Base-by-base conservation (phyloP, 257 asterid species). In the Scutellaria barbata region DNA sequence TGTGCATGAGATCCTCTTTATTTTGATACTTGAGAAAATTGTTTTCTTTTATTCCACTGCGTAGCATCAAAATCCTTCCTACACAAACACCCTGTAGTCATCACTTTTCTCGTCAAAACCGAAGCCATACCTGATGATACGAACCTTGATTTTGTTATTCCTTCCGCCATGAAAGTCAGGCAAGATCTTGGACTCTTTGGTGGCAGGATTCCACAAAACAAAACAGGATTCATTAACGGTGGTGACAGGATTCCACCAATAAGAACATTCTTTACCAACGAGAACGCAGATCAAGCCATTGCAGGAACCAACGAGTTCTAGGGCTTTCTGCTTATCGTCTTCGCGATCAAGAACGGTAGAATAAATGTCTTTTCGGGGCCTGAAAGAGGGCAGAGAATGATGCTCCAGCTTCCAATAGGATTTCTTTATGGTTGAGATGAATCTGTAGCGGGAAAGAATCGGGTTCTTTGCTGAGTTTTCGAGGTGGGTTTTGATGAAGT, bases 271-370 rank as follows among this genome's bases (percentile, higher is more conserved):
- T 13, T 10, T 10, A 25, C 25, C 6, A 0, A 25, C 14, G 13
- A 43, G 39, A 60, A 69, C 0, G 46, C 75, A 69, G 14, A 76
- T 14, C 40, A 84, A 37, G 14, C 88, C 88, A 63, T 81, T 78
- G 50, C 76, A 77, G 43, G 55, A 74, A 16, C 84, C 87, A 12
- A 82, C 54, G 1, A 77, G 8, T 42, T 47, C 56, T 0, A 45
- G 39, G 20, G 14, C 0, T 6, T 7, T 3, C 42, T 61, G 53
- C 17, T 3, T 0, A 30, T 41, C 47, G 35, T 69, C 3, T 0
- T 74, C 75, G 70, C 35, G 42, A 52, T 42, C 50, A 37, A 47
- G 0, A 6, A 14, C 10, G 10, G 7, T 25, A 2, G 53, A 39
- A 39, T 45, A 42, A 30, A 51, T 20, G 12, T 39, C 20, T 6